phyloP scores from a whole-genome alignment of 140 eudicot species.

The Oenanthe javanica region DNA sequence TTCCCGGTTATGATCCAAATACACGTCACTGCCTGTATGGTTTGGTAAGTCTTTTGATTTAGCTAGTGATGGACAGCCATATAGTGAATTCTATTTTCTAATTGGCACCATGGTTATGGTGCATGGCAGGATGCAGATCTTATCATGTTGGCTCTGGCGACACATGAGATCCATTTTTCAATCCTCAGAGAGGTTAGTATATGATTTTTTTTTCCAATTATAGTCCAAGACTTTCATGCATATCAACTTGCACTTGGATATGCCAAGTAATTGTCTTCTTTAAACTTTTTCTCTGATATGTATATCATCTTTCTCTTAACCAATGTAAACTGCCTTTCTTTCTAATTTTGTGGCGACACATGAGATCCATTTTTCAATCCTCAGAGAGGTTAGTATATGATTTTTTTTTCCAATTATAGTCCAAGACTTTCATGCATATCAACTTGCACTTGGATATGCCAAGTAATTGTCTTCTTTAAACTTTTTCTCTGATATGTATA shows the following conservation, averaged over 20 bases:
- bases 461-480: background rate
- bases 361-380: slow-evolving; percentile 94
- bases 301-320: background rate
- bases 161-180: slow-evolving; percentile 96
- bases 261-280: background rate
- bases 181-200: slow-evolving; percentile 83
- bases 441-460: background rate
- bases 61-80: background rate
- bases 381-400: slow-evolving; percentile 64
- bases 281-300: background rate
- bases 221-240: background rate
- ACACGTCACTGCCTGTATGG: slow-evolving; percentile 95
- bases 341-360: slow-evolving; percentile 55
- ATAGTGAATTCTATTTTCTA: background rate
- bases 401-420: background rate
- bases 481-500: background rate
- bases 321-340: background rate
- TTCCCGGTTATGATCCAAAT: slow-evolving; percentile 93
- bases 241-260: background rate
- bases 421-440: background rate
- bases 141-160: slow-evolving; percentile 93
- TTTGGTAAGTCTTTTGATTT: slow-evolving; percentile 49
- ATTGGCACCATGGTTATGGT: background rate
- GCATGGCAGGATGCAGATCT: slow-evolving; percentile 84
- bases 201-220: background rate